These are phyloP conservation scores for Yamadazyma epiphylla DNA, from an alignment of 1,139 yeast genomes.

Conservation along the genomic window DNA sequence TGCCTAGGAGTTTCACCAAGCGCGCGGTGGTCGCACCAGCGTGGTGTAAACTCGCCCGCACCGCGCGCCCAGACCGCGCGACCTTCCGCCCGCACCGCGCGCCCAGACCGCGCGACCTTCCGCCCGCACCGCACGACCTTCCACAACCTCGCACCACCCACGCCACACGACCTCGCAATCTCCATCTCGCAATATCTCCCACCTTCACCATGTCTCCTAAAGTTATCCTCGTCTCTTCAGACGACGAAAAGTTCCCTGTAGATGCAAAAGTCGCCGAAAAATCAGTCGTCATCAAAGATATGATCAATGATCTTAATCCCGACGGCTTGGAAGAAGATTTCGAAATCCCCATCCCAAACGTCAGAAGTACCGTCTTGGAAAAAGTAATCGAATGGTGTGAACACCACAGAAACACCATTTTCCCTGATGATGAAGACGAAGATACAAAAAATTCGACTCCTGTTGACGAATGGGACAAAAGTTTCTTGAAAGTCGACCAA, in stretches of 20 bases:
- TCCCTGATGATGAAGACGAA: slow-evolving; percentile 72
- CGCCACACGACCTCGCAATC: too few species aligned
- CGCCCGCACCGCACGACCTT: not conserved
- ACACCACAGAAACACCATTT: slow-evolving; percentile 83
- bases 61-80: too few species aligned
- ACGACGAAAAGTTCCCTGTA: slow-evolving; percentile 68
- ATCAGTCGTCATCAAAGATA: slow-evolving; percentile 82
- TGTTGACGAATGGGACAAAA: slow-evolving; percentile 95
- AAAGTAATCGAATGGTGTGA: slow-evolving; percentile 97
- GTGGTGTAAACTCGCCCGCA: not conserved
- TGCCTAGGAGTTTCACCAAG: not conserved
- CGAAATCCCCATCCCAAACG: slow-evolving; percentile 92
- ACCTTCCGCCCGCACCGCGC: too few species aligned
- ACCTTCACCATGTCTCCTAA: slow-evolving; percentile 36
- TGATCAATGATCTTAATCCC: slow-evolving; percentile 77
- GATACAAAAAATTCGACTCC: slow-evolving; percentile 82
- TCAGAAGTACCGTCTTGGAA: slow-evolving; percentile 78
- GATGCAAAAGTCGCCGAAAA: slow-evolving; percentile 88
- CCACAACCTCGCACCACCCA: too few species aligned
- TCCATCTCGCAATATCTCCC: not conserved
- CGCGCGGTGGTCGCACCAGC: slow-evolving; percentile 1
- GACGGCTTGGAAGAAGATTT: slow-evolving; percentile 60
- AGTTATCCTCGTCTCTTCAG: slow-evolving; percentile 66
- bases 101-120: too few species aligned
- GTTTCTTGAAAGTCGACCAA: slow-evolving; percentile 93